Conservation (phyloP, 768 basidiomycete genomes). For the Psilocybe subaeruginosa region DNA sequence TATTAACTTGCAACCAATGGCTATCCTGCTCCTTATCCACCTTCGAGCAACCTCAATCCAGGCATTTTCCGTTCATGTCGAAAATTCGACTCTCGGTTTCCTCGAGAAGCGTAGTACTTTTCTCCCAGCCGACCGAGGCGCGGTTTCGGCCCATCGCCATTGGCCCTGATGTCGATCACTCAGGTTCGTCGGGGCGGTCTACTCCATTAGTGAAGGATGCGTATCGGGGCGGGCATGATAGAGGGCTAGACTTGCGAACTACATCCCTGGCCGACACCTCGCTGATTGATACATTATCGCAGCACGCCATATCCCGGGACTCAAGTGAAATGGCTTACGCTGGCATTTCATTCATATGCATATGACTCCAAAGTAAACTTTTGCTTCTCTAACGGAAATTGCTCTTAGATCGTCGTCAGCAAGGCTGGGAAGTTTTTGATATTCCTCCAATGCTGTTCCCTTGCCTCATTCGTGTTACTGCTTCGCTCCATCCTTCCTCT, state of each 20-base stretch:
- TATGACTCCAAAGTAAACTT: not conserved
- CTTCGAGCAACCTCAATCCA: conserved; percentile 12
- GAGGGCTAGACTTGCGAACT: not conserved
- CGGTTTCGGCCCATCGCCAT: not conserved
- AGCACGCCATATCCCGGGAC: conserved; percentile 6
- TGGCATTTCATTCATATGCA: not conserved
- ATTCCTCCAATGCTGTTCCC: conserved; percentile 1
- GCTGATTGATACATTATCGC: not conserved
- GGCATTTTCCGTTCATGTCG: conserved; percentile 15
- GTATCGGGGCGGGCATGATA: not conserved
- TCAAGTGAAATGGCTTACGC: not conserved
- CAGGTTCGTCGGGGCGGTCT: not conserved
- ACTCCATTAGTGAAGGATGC: not conserved
- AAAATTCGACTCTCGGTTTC: conserved; percentile 21
- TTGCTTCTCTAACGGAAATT: not conserved
- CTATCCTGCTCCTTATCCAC: conserved; percentile 17
- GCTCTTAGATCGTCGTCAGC: not conserved
- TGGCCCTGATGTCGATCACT: not conserved
- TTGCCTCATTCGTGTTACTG: conserved; percentile 5
- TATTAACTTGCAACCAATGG: conserved; percentile 16
- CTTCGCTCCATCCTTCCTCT: conserved; percentile 1
- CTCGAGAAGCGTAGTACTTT: conserved; percentile 21
- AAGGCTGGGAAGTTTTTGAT: not conserved
- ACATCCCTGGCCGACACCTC: not conserved
- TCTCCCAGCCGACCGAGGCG: conserved; percentile 10